These are phyloP conservation scores for Pseudozyma pruni DNA, from an alignment of 1,284 basidiomycete genomes.

Conservation along the genomic window DNA sequence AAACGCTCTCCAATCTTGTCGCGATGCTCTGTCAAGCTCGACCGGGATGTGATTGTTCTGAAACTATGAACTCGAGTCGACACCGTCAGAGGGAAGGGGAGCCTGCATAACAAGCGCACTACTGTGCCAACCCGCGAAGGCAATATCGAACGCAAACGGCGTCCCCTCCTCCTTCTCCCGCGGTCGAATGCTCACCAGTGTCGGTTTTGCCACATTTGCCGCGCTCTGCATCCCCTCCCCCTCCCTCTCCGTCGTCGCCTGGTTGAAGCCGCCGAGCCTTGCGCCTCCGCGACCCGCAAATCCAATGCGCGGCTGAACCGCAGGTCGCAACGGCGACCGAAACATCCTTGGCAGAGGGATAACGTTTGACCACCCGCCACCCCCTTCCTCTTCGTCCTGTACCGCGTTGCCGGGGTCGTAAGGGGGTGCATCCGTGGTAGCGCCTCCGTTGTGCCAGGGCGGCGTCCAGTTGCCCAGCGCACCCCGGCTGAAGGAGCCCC, in stretches of 20 bases:
- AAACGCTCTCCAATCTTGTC: no score
- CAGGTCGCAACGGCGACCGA: not conserved
- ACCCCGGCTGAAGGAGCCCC: constrained; percentile 81
- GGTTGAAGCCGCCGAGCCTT: not conserved
- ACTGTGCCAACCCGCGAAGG: constrained; percentile 48
- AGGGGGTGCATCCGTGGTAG: no score
- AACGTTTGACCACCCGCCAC: constrained; percentile 14
- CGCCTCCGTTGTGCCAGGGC: constrained; percentile 8
- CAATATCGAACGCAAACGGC: constrained; percentile 48
- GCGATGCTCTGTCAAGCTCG: no score
- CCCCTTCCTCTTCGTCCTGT: constrained; percentile 4
- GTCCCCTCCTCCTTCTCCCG: not conserved
- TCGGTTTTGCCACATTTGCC: constrained; percentile 1
- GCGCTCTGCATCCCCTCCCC: not conserved
- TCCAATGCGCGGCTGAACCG: constrained; percentile 12
- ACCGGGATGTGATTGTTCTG: no score
- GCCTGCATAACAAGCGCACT: constrained; percentile 29
- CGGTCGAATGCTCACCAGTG: constrained; percentile 2
- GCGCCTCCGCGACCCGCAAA: constrained; percentile 14
- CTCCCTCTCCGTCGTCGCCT: not conserved
- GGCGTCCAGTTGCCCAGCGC: constrained; percentile 79
- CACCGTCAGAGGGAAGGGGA: not conserved
- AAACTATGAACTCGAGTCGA: no score
- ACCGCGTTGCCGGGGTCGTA: no score
- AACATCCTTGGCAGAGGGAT: constrained; percentile 9